Conservation (phyloP, 1,284 basidiomycete species). For the Ceratorhiza oryzae-sativae region DNA sequence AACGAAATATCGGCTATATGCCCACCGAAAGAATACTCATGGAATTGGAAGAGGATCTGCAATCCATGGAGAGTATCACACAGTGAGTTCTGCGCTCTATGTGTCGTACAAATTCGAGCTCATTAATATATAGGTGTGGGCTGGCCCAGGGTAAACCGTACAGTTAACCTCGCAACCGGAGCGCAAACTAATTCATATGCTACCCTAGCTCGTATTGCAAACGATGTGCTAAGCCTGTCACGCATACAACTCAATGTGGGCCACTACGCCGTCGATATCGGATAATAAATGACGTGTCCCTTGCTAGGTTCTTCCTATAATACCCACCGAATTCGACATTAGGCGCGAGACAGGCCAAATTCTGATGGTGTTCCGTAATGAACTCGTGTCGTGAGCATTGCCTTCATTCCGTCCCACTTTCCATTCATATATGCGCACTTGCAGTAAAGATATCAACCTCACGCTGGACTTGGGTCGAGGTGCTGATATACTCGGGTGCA, state of each 20-base stretch:
- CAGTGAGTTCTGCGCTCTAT: conserved; percentile 11
- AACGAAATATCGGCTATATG: conserved; percentile 8
- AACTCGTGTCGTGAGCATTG: conserved; percentile 50
- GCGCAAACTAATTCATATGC: conserved; percentile 43
- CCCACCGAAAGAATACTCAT: conserved; percentile 46
- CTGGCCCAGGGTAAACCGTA: conserved; percentile 26
- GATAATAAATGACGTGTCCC: neutral
- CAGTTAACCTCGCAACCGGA: too few species aligned
- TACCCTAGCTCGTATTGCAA: conserved; percentile 54
- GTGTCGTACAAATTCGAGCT: neutral
- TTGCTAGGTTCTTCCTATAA: conserved; percentile 25
- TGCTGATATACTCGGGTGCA: conserved; percentile 42
- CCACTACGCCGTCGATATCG: neutral
- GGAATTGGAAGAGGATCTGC: conserved; percentile 53
- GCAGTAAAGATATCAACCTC: conserved; percentile 46
- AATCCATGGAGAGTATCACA: conserved; percentile 41
- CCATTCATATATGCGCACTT: too few species aligned
- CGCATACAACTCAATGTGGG: conserved; percentile 51
- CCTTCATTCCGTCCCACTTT: too few species aligned
- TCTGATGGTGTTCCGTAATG: conserved; percentile 51
- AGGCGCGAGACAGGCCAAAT: conserved; percentile 27
- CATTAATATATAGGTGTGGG: conserved; percentile 6
- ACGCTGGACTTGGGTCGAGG: conserved; percentile 44
- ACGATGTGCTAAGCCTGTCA: conserved; percentile 55
- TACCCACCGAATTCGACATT: conserved; percentile 38